phyloP scores from a whole-genome alignment of 257 asterid genomes.

The Thymus quinquecostatus region DNA sequence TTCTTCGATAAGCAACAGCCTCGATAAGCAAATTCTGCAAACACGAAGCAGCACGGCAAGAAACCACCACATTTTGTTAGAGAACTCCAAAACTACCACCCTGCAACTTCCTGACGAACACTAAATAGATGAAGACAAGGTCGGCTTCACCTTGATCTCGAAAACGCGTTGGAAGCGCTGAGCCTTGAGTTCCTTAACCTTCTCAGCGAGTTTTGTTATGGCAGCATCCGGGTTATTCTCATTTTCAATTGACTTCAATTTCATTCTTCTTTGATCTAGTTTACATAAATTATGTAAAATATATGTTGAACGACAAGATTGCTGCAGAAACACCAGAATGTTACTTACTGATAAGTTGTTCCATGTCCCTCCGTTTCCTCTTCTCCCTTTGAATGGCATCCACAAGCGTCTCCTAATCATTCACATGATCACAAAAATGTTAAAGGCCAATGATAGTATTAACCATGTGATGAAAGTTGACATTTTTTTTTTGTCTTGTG shows the following conservation, averaged over 20 bases:
- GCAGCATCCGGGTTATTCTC: conserved; percentile 66
- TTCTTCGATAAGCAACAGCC: conserved; percentile 72
- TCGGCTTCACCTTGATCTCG: conserved; percentile 62
- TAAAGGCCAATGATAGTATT: conserved; percentile 12
- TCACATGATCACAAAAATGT: conserved; percentile 19
- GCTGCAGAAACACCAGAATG: conserved; percentile 26
- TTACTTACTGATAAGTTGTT: conserved; percentile 68
- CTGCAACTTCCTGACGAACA: conserved; percentile 32
- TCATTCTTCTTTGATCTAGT: conserved; percentile 56
- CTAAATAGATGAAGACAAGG: conserved; percentile 18
- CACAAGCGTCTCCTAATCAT: conserved; percentile 69
- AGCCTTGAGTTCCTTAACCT: conserved; percentile 62
- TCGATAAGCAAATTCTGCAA: conserved; percentile 68
- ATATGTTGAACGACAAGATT: background rate
- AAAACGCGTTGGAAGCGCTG: conserved; percentile 56
- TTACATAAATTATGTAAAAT: conserved; percentile 25
- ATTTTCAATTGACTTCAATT: conserved; percentile 58
- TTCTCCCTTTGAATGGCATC: conserved; percentile 43
- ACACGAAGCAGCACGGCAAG: conserved; percentile 27
- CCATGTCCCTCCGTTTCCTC: conserved; percentile 58
- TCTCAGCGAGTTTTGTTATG: conserved; percentile 48
- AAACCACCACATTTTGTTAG: conserved; percentile 31
- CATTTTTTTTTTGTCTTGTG: background rate
- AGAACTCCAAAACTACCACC: conserved; percentile 19
- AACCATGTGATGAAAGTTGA: background rate